Conservation (phyloP, 495 filamentous ascomycete genomes). For the Penicillium atrosanguineum region DNA sequence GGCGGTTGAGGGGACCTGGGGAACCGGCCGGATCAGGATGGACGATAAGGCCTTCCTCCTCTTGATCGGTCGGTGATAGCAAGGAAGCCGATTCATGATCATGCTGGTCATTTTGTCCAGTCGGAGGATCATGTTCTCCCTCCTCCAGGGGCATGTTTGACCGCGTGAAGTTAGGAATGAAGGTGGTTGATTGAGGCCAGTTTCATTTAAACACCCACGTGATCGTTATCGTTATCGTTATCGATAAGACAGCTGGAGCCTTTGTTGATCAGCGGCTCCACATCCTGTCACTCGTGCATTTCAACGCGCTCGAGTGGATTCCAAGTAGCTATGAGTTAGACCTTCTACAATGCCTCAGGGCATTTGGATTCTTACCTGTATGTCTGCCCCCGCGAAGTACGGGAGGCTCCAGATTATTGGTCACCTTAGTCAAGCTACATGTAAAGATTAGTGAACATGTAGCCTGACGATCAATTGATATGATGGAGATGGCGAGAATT, state of each 20-base stretch:
- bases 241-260: slow-evolving; percentile 10
- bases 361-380: too few species aligned
- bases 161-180: slow-evolving; percentile 10
- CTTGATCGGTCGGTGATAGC: slow-evolving; percentile 25
- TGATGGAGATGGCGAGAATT: too few species aligned
- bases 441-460: too few species aligned
- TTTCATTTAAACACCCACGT: slow-evolving; percentile 12
- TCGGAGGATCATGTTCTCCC: slow-evolving; percentile 25
- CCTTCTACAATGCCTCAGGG: too few species aligned
- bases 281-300: background rate
- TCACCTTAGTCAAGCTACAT: too few species aligned
- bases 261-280: slow-evolving; percentile 10
- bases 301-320: background rate
- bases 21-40: slow-evolving; percentile 18
- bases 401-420: too few species aligned
- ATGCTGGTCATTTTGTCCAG: slow-evolving; percentile 27
- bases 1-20: slow-evolving; percentile 13
- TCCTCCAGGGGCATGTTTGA: slow-evolving; percentile 49
- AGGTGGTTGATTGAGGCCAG: slow-evolving; percentile 11
- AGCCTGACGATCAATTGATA: too few species aligned
- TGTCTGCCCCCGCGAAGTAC: too few species aligned
- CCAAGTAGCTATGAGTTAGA: background rate
- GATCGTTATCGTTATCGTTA: slow-evolving; percentile 14
- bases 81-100: slow-evolving; percentile 30
- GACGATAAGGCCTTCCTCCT: slow-evolving; percentile 26